These are phyloP conservation scores for Aspergillus neotritici DNA, from an alignment of 2,329 filamentous ascomycete genomes.

Conservation along the genomic window DNA sequence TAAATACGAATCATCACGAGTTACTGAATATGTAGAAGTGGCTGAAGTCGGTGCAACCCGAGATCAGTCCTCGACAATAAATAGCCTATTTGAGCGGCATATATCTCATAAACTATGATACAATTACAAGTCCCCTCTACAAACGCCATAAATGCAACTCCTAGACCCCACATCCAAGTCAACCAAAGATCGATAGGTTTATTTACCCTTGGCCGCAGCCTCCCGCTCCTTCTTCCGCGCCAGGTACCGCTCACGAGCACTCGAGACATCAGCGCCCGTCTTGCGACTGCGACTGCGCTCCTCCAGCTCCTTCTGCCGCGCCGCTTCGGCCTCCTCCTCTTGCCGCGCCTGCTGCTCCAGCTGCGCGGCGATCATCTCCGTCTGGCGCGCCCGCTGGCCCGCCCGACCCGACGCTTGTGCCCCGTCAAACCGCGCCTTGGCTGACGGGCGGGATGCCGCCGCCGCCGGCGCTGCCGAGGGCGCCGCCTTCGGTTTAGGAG, in stretches of 20 bases:
- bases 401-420: slow-evolving; percentile 36
- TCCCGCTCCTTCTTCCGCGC: slow-evolving; percentile 53
- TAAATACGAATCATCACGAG: no score
- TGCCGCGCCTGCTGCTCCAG: slow-evolving; percentile 52
- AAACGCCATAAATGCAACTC: no score
- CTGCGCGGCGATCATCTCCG: slow-evolving; percentile 56
- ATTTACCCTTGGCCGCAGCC: slow-evolving; percentile 26
- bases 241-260: slow-evolving; percentile 57
- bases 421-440: slow-evolving; percentile 18
- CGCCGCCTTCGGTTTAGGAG: slow-evolving; percentile 47
- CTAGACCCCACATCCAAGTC: no score
- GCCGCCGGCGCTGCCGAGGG: slow-evolving; percentile 14
- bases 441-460: slow-evolving; percentile 14
- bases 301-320: slow-evolving; percentile 48
- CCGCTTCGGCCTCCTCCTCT: slow-evolving; percentile 53
- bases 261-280: slow-evolving; percentile 52
- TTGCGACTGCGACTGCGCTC: slow-evolving; percentile 55
- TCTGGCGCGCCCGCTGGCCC: slow-evolving; percentile 51
- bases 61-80: no score
- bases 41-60: no score
- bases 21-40: no score
- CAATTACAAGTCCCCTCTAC: no score
- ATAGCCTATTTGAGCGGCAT: no score
- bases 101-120: no score
- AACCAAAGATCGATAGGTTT: neutral